Conservation (phyloP, 257 asterid genomes). For the Parsonsia alboflavescens region DNA sequence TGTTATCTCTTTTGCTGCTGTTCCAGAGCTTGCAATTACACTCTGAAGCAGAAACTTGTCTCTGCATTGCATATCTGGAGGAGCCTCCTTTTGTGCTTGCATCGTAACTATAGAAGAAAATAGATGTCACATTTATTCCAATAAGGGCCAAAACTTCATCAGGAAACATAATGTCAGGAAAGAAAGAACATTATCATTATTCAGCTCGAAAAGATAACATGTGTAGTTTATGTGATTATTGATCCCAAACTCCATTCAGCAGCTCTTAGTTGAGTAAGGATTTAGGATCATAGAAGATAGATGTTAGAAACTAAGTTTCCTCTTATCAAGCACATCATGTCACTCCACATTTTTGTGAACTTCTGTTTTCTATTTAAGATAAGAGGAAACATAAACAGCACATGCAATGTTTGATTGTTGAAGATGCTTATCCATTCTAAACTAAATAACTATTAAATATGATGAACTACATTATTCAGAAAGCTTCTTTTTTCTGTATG, state of each 20-base stretch:
- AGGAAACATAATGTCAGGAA: neutral
- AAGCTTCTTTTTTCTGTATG: neutral
- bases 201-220: neutral
- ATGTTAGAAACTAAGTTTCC: neutral
- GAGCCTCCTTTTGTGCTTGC: conserved; percentile 82
- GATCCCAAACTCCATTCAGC: neutral
- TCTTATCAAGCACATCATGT: conserved; percentile 18
- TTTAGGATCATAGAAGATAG: too few species aligned
- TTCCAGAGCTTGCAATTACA: conserved; percentile 46
- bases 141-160: neutral
- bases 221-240: neutral
- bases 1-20: conserved; percentile 46
- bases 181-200: neutral
- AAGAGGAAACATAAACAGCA: neutral
- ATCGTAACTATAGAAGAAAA: conserved; percentile 37
- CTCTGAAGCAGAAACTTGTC: conserved; percentile 92
- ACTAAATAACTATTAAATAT: neutral
- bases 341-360: neutral
- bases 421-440: neutral
- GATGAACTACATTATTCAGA: neutral
- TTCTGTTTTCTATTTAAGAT: neutral
- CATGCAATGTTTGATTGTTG: neutral
- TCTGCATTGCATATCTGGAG: conserved; percentile 76
- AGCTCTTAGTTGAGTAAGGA: neutral
- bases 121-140: conserved; percentile 8